Evolutionary conservation across 306 rosid species (phyloP).

Genomic region (Inga leiocalycina): DNA sequence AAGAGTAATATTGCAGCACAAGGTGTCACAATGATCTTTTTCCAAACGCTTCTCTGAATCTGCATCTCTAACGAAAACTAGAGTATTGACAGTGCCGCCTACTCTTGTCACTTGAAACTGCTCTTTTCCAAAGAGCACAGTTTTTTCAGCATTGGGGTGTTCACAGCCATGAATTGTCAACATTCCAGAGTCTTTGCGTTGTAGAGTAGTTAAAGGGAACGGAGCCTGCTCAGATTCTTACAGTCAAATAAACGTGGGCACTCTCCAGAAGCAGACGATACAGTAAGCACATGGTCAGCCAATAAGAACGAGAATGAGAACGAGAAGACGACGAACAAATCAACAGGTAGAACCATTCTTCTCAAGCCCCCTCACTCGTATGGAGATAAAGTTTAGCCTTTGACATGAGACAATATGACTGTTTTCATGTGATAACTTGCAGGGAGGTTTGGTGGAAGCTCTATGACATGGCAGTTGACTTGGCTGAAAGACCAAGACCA

Average conservation of each 20-base stretch:
- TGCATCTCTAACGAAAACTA: not conserved
- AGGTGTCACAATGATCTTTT: not conserved
- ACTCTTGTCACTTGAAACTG: not conserved
- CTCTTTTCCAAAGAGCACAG: not conserved
- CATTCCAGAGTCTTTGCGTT: constrained; percentile 27
- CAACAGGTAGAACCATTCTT: not conserved
- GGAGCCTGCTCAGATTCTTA: constrained; percentile 14
- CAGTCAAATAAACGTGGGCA: constrained; percentile 34
- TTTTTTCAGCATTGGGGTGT: not conserved
- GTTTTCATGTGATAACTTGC: not conserved
- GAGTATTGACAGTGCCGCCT: fast-evolving
- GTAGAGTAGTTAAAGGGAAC: constrained; percentile 27
- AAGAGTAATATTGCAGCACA: not conserved
- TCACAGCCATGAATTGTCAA: constrained; percentile 28
- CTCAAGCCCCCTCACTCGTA: not conserved
- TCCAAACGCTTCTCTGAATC: not conserved
- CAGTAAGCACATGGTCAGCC: not conserved
- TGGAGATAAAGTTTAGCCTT: not conserved
- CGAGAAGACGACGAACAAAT: not conserved
- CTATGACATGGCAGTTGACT: not conserved
- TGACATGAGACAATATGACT: not conserved
- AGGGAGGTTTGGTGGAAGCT: not conserved
- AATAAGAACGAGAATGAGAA: not conserved
- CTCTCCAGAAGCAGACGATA: not conserved
- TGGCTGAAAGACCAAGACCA: not conserved